Percentiles rank a stretch among this genome's conserved stretches.
Conservation (phyloP, 306 rosid genomes). For the Vigna unguiculata region DNA sequence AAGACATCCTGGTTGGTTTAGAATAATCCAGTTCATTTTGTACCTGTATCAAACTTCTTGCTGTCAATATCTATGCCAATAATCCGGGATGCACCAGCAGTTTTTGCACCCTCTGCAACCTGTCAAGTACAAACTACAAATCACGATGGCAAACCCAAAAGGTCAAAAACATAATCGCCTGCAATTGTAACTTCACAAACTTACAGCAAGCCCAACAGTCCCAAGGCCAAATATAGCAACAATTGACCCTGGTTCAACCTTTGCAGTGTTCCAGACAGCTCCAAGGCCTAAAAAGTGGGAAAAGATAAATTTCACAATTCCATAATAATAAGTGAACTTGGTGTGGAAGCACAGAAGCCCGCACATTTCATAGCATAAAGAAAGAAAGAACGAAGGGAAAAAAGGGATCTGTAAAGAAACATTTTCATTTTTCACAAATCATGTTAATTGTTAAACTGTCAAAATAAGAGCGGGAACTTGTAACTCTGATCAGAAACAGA, state of each 20-base stretch:
- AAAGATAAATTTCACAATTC: background rate
- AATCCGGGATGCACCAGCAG: constrained; percentile 90
- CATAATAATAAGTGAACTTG: background rate
- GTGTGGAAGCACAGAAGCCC: constrained; percentile 11
- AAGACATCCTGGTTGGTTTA: background rate
- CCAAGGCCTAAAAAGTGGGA: constrained; percentile 70
- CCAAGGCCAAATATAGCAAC: constrained; percentile 97
- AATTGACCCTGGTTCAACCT: constrained; percentile 85
- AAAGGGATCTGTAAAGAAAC: background rate
- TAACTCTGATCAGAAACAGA: constrained; percentile 1
- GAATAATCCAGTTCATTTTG: constrained; percentile 25
- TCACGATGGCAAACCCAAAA: constrained; percentile 30
- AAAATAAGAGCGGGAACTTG: background rate
- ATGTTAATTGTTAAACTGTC: constrained; percentile 18
- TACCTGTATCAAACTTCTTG: constrained; percentile 80
- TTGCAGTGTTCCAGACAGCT: constrained; percentile 99
- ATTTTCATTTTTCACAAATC: background rate
- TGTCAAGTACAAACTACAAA: constrained; percentile 46
- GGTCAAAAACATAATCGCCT: constrained; percentile 31
- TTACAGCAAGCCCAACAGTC: constrained; percentile 94
- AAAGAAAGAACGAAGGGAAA: background rate
- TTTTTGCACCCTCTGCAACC: constrained; percentile 97
- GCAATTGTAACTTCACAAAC: constrained; percentile 40
- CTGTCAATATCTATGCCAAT: constrained; percentile 85
- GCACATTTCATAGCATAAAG: background rate